A percentile compares a stretch with the other conserved stretches of the same genome.
phyloP scores from a whole-genome alignment of 2,329 filamentous ascomycete genomes.

The Endoconidiophora polonica region DNA sequence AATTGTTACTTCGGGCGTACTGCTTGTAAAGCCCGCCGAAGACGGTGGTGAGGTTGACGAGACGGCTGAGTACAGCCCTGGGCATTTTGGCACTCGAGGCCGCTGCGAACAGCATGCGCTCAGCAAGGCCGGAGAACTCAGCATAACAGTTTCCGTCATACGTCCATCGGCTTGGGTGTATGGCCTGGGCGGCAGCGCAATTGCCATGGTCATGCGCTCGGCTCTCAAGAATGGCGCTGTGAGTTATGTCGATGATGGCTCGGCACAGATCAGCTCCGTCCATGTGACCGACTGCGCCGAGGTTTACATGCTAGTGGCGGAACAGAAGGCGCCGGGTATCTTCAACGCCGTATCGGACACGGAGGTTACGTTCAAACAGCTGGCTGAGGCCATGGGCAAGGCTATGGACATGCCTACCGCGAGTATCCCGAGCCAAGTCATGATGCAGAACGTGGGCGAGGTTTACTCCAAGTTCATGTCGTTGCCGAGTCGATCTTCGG shows the following conservation, averaged over 20 bases:
- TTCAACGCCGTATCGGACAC: constrained; percentile 22
- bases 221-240: constrained; percentile 19
- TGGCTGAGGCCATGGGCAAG: constrained; percentile 17
- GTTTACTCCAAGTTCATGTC: constrained; percentile 22
- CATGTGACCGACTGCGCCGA: constrained; percentile 28
- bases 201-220: constrained; percentile 20
- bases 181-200: constrained; percentile 24
- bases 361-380: constrained; percentile 19
- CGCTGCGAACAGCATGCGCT: constrained; percentile 20
- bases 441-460: constrained; percentile 18
- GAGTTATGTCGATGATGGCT: constrained; percentile 19
- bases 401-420: constrained; percentile 16
- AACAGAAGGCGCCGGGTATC: constrained; percentile 21
- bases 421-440: constrained; percentile 14
- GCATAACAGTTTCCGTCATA: constrained; percentile 22
- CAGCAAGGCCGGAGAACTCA: constrained; percentile 16
- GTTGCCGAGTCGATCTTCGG: constrained; percentile 20
- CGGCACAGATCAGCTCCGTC: constrained; percentile 18
- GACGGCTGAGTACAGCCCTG: constrained; percentile 14
- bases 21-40: constrained; percentile 16
- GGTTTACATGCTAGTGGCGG: constrained; percentile 23
- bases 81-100: constrained; percentile 17
- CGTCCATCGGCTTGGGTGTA: constrained; percentile 29
- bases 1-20: constrained; percentile 21
- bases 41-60: constrained; percentile 19